phyloP scores from a whole-genome alignment of 768 basidiomycete genomes.

The Strobilomyces echinocephalus region DNA sequence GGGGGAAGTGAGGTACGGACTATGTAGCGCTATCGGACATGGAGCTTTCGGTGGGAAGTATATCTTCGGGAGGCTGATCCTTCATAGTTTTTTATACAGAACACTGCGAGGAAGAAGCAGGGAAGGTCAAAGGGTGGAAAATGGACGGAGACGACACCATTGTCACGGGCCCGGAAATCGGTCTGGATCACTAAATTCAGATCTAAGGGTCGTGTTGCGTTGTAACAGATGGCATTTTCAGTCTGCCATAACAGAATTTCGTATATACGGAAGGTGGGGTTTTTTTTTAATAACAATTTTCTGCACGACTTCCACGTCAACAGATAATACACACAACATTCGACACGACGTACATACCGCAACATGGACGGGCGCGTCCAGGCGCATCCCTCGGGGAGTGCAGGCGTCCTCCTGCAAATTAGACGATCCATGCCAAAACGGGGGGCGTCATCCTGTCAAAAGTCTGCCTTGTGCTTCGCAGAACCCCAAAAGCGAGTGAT shows the following conservation, averaged over 20 bases:
- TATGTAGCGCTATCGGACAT: constrained; percentile 55
- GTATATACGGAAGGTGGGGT: constrained; percentile 40
- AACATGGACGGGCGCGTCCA: background rate
- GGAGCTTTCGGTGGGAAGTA: constrained; percentile 37
- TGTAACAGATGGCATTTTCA: constrained; percentile 39
- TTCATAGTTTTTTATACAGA: constrained; percentile 52
- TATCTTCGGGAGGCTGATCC: constrained; percentile 33
- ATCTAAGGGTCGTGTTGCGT: constrained; percentile 69
- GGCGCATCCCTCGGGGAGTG: background rate
- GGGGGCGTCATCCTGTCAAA: constrained; percentile 16
- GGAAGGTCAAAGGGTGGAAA: constrained; percentile 35
- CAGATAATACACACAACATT: constrained; percentile 13
- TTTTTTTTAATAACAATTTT: constrained; percentile 39
- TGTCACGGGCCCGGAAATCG: constrained; percentile 39
- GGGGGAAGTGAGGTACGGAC: constrained; percentile 35
- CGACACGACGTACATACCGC: constrained; percentile 5
- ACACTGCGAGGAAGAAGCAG: constrained; percentile 26
- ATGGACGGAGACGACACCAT: constrained; percentile 37
- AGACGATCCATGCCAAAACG: constrained; percentile 28
- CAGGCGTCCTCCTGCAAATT: constrained; percentile 4
- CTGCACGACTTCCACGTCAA: constrained; percentile 29
- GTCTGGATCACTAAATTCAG: constrained; percentile 59
- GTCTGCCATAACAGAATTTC: constrained; percentile 37
- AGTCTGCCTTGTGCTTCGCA: constrained; percentile 17
- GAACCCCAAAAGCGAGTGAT: constrained; percentile 25